Evolutionary conservation across 257 asterid genomes (phyloP), one percentile per base, ranked within the genome.

Genomic region (Lithospermum erythrorhizon): DNA sequence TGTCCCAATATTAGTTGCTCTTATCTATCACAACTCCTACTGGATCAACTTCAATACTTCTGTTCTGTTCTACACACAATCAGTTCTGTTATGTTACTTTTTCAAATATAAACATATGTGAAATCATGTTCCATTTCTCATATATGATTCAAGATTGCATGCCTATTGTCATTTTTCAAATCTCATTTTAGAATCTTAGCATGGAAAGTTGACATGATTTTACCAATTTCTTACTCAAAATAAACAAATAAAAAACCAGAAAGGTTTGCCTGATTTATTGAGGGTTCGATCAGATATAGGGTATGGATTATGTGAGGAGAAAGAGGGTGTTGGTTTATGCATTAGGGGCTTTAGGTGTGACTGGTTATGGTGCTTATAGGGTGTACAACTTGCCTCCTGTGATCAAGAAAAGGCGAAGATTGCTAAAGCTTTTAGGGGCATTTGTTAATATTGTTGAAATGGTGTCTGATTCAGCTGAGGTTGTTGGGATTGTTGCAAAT

Each of bases 401-500:
- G 55, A 85, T 63, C 19, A 72, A 65, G 59, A 83, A 79, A 74
- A 82, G 94, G 76, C 63, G 70, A 45, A 77, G 71, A 47, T 54
- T 80, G 56, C 47, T 66, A n/a, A 86, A 82, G 66, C 69, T 85
- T 0, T 57, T 79, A 0, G 63, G 66, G 19, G 74, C 90, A 8
- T 52, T 86, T 9, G 45, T 76, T 52, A 75, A 79, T 24, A 51
- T 82, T 17, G 82, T 83, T 58, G 84, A 80, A 63, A 72, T 76
- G 85, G 64, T 82, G n/a, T 73, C 95, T 17, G 79, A 86, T 72
- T 80, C 96, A 14, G 78, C 94, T 30, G 87, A 82, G 21, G 73
- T 81, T 10, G 61, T 85, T 58, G 83, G 85, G 57, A 57, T 83
- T 53, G 67, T 85, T 53, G 85, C 95, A 0, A 85, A 68, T 48